Conservation (phyloP, 208 protist species). For the Wallacemonas rigidus region DNA sequence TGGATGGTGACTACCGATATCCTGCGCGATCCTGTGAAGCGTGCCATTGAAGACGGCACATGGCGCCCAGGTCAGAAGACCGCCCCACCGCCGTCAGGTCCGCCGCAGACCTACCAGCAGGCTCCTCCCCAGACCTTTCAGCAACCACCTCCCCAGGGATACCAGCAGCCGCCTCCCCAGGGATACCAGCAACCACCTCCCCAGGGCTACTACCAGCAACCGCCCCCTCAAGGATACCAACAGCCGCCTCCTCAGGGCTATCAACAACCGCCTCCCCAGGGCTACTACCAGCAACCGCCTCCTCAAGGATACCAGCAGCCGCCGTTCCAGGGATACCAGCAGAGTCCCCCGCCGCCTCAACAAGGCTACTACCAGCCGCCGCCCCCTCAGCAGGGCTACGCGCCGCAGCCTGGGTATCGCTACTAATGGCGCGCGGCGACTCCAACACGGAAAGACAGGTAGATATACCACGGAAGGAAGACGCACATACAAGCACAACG, state of each 20-base stretch:
- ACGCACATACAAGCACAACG: too few species aligned
- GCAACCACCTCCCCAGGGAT: slow-evolving; percentile 12
- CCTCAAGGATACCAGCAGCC: not conserved
- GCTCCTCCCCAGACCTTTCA: slow-evolving; percentile 15
- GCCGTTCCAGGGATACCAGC: slow-evolving; percentile 6
- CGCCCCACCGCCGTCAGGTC: slow-evolving; percentile 23
- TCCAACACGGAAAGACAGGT: not conserved
- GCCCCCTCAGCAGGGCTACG: slow-evolving; percentile 10
- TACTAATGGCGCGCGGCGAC: slow-evolving; percentile 1
- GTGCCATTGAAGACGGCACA: slow-evolving; percentile 41
- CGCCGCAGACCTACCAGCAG: slow-evolving; percentile 25
- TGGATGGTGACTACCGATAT: slow-evolving; percentile 77
- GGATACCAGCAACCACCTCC: slow-evolving; percentile 29
- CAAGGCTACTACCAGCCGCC: slow-evolving; percentile 8
- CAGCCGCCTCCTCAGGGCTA: slow-evolving; percentile 2
- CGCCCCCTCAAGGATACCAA: slow-evolving; percentile 19
- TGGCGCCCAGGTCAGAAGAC: slow-evolving; percentile 43
- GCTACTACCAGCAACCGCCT: not conserved
- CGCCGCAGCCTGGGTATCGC: slow-evolving; percentile 17
- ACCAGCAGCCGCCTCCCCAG: slow-evolving; percentile 13
- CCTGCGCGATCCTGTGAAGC: slow-evolving; percentile 44
- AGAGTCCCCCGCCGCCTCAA: not conserved
- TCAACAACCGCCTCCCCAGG: slow-evolving; percentile 14
- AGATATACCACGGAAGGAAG: too few species aligned
- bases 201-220: slow-evolving; percentile 18